These are phyloP conservation scores for Fusarium devonianum DNA, from an alignment of 2,329 filamentous ascomycete genomes.

Conservation along the genomic window DNA sequence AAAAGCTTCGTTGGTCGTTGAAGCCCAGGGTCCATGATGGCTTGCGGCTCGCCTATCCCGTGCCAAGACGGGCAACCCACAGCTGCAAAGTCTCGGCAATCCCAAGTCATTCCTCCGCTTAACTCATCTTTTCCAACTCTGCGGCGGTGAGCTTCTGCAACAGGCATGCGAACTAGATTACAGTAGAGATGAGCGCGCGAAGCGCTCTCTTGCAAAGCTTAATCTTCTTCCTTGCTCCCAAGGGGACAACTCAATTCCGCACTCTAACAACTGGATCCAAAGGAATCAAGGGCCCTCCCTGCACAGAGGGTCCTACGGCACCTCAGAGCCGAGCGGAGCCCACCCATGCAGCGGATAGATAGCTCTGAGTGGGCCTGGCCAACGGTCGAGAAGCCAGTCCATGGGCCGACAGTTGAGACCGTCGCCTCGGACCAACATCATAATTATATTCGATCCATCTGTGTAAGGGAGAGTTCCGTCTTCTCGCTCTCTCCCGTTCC, in stretches of 20 bases:
- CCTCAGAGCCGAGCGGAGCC: conserved; percentile 28
- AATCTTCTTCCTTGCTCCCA: neutral
- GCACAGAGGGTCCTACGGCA: conserved; percentile 32
- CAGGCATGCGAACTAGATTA: neutral
- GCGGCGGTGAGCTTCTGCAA: conserved; percentile 1
- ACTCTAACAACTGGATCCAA: neutral
- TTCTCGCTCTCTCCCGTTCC: no score
- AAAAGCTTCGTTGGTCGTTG: neutral
- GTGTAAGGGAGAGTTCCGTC: no score
- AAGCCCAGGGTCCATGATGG: conserved; percentile 3
- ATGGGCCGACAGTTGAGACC: conserved; percentile 13
- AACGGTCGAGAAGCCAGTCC: conserved; percentile 35
- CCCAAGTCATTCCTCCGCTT: no score
- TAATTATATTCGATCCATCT: no score
- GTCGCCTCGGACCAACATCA: conserved; percentile 1
- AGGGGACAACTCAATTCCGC: neutral
- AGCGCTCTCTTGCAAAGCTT: neutral
- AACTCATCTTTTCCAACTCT: neutral
- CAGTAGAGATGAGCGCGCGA: neutral
- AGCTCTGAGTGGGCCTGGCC: conserved; percentile 16
- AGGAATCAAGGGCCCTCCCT: neutral
- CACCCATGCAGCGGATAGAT: conserved; percentile 12
- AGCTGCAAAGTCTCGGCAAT: conserved; percentile 33
- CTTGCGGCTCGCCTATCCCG: conserved; percentile 1
- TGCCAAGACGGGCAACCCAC: conserved; percentile 37